These are phyloP conservation scores for Yamadazyma membranifaciens DNA, from an alignment of 1,139 yeast genomes.

Conservation along the genomic window DNA sequence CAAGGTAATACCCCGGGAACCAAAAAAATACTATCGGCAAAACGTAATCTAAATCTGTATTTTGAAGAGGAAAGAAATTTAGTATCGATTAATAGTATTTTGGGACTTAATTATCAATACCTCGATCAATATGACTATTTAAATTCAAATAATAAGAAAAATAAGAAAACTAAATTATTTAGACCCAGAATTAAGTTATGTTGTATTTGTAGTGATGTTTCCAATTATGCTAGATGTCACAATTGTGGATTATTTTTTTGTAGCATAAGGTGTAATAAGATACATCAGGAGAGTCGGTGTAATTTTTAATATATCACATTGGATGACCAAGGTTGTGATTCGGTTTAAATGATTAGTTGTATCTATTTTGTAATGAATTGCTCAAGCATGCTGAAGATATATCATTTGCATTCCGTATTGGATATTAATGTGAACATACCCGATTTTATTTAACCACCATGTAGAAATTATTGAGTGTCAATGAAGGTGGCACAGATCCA, in stretches of 20 bases:
- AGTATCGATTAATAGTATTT: slow-evolving; percentile 41
- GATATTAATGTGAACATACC: no score
- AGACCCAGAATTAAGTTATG: slow-evolving; percentile 41
- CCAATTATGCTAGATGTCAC: slow-evolving; percentile 40
- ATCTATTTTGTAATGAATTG: no score
- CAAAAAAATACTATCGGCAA: slow-evolving; percentile 43
- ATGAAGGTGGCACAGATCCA: no score
- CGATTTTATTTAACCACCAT: no score
- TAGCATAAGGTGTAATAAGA: slow-evolving; percentile 39
- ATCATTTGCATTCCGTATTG: no score
- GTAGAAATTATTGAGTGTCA: no score
- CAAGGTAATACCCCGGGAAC: slow-evolving; percentile 48
- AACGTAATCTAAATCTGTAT: slow-evolving; percentile 45
- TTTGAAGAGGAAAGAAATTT: slow-evolving; percentile 49
- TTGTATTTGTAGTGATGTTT: slow-evolving; percentile 42
- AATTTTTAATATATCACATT: neutral
- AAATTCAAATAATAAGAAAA: slow-evolving; percentile 15
- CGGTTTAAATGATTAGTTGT: no score
- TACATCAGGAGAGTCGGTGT: slow-evolving; percentile 47
- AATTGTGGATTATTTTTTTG: slow-evolving; percentile 44
- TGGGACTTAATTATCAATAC: slow-evolving; percentile 41
- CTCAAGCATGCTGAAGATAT: no score
- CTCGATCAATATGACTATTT: slow-evolving; percentile 33
- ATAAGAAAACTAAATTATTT: slow-evolving; percentile 18
- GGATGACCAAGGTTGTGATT: neutral